These are phyloP conservation scores for Phellopilus nigrolimitatus DNA, from an alignment of 1,284 basidiomycete species.

Conservation along the genomic window DNA sequence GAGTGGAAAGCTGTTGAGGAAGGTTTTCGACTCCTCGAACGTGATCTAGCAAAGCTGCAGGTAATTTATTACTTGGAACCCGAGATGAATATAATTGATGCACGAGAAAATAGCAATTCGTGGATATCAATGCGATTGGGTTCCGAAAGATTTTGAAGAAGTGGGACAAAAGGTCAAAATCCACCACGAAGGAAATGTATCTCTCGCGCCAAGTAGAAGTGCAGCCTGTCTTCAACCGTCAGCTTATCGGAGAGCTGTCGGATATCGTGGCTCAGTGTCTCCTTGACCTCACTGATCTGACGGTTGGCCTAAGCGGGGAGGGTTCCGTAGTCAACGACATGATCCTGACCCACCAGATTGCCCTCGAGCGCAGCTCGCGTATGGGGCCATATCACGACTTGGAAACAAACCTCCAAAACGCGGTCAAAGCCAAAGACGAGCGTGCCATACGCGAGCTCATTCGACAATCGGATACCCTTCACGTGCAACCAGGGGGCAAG, in stretches of 20 bases:
- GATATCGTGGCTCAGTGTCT: constrained; percentile 94
- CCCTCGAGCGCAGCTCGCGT: constrained; percentile 53
- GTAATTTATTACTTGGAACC: constrained; percentile 36
- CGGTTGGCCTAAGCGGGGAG: constrained; percentile 70
- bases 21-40: constrained; percentile 91
- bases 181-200: constrained; percentile 94
- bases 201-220: constrained; percentile 96
- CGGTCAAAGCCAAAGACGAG: constrained; percentile 57
- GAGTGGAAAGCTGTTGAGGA: constrained; percentile 95
- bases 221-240: constrained; percentile 96
- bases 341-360: constrained; percentile 68
- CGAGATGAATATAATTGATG: constrained; percentile 18
- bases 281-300: constrained; percentile 85
- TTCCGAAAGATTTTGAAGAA: constrained; percentile 99
- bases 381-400: constrained; percentile 81
- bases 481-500: constrained; percentile 52
- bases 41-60: constrained; percentile 95
- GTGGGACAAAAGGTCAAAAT: constrained; percentile 96
- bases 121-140: constrained; percentile 97
- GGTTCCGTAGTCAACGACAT: constrained; percentile 42
- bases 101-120: constrained; percentile 69
- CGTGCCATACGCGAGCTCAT: constrained; percentile 67
- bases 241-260: constrained; percentile 94
- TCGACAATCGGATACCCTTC: constrained; percentile 63
- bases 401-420: constrained; percentile 80